Evolutionary conservation across 805 yeast species (phyloP).

Genomic region (Cyberlindnera xishuangbannaensis): DNA sequence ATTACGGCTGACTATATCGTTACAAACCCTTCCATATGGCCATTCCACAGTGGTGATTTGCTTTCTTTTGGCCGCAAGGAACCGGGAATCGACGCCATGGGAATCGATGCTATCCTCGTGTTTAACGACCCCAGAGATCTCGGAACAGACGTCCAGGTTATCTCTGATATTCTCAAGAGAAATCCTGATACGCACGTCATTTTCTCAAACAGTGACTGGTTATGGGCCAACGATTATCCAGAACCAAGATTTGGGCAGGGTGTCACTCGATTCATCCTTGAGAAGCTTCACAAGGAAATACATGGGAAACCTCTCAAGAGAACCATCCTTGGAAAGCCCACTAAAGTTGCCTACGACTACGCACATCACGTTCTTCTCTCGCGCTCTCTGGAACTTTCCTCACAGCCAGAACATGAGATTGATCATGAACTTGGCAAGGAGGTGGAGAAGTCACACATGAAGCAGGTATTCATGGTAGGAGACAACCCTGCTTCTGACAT

Average conservation of each 20-base stretch:
- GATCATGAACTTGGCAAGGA: conserved; percentile 19
- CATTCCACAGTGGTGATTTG: conserved; percentile 53
- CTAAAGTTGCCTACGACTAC: conserved; percentile 69
- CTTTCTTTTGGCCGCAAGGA: conserved; percentile 30
- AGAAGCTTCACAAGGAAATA: conserved; percentile 48
- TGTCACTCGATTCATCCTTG: conserved; percentile 62
- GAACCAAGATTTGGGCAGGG: conserved; percentile 90
- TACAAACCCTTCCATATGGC: conserved; percentile 69
- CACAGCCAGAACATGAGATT: not conserved
- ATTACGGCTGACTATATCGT: conserved; percentile 67
- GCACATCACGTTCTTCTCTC: conserved; percentile 64
- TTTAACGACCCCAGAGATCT: conserved; percentile 88
- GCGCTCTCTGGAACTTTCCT: conserved; percentile 27
- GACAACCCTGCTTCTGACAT: conserved; percentile 95
- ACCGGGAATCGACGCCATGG: conserved; percentile 14
- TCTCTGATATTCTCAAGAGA: conserved; percentile 64
- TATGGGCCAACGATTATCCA: conserved; percentile 81
- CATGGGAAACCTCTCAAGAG: conserved; percentile 47
- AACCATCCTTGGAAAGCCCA: conserved; percentile 77
- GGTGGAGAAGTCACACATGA: conserved; percentile 35
- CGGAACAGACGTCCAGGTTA: conserved; percentile 78
- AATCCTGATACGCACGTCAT: conserved; percentile 63
- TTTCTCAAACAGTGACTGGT: conserved; percentile 76
- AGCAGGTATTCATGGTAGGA: conserved; percentile 87
- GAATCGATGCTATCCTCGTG: conserved; percentile 65